These are phyloP conservation scores for Vanderwaltozyma tropicalis DNA, from an alignment of 805 yeast genomes.

Conservation along the genomic window DNA sequence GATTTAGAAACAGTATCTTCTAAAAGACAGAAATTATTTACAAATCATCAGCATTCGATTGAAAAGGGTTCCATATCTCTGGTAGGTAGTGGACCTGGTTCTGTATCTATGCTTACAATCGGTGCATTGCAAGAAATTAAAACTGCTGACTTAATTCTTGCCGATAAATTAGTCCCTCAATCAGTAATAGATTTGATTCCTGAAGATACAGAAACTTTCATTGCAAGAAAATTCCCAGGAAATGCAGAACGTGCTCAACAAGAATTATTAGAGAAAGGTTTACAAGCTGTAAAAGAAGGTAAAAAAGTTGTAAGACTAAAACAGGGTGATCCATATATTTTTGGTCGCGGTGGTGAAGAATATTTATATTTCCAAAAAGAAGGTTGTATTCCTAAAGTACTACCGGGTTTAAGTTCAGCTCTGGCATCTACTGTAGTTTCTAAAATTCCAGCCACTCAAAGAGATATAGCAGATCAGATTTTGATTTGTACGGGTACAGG, in stretches of 20 bases:
- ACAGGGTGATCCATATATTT: conserved; percentile 95
- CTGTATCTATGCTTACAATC: conserved; percentile 66
- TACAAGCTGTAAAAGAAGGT: conserved; percentile 54
- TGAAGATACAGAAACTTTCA: conserved; percentile 56
- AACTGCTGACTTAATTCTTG: conserved; percentile 72
- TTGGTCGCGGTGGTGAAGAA: conserved; percentile 96
- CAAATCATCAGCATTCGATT: background rate
- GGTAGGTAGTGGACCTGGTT: conserved; percentile 95
- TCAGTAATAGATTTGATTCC: conserved; percentile 81
- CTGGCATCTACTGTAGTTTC: conserved; percentile 78
- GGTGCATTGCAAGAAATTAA: conserved; percentile 78
- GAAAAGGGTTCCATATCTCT: conserved; percentile 53
- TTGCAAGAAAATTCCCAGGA: conserved; percentile 93
- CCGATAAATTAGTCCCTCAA: conserved; percentile 89
- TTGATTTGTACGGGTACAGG: conserved; percentile 93
- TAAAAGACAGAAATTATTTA: background rate
- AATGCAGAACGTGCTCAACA: conserved; percentile 91
- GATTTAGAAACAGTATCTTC: background rate
- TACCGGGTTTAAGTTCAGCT: conserved; percentile 87
- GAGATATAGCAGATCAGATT: conserved; percentile 88
- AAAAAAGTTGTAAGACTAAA: conserved; percentile 76
- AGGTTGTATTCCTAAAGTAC: conserved; percentile 62
- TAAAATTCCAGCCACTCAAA: conserved; percentile 80
- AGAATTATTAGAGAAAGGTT: conserved; percentile 66
- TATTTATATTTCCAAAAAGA: conserved; percentile 52